Evolutionary conservation across 495 filamentous ascomycete species (phyloP), one percentile per base, ranked within the genome.

Genomic region (Neurospora sp.): DNA sequence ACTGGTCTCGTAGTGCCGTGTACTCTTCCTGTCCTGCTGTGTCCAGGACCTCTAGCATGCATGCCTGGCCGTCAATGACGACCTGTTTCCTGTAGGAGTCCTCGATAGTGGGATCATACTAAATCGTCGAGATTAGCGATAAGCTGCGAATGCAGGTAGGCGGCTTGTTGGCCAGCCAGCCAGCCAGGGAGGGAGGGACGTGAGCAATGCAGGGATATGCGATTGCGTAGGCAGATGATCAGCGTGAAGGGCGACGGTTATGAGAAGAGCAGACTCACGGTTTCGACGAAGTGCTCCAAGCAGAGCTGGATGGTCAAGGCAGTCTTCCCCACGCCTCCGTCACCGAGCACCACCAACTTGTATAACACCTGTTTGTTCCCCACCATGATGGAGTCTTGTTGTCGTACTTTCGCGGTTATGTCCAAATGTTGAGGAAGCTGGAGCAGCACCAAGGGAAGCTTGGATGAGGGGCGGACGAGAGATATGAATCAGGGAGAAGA

Each of bases 11-110:
- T 78, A 98, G 85, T 44, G 96, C 96, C 71, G 94, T 98, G 82
- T 99, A 99, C 83, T 99, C 96, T 83, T 99, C 96, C 82, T 99
- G 96, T n/a, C 96, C 96, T 40, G 96, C 96, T 39, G 96, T 99
- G 85, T 99, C 96, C 73, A 99, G 87, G 44, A 98, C 95, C 83
- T 99, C 96, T 77, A 98, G 88, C 96, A 99, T 98, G 85, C 96
- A 98, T 27, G 96, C 92, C 79, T 96, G 93, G 73, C 90, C 89
- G 81, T 99, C 96, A 80, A 98, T 98, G 74, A 98, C 95, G 71
- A 97, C 94, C 84, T 98, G 96, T 85, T 98, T 98, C 75, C 96
- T 90, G 82, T 99, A 99, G 18, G 95, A 98, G 77, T 99, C 85
- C 83, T 99, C 96, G 78, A 99, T 98, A 9, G 96, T 98, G 37